phyloP scores from a whole-genome alignment of 2,329 filamentous ascomycete species.

The Fusarium hainanense region DNA sequence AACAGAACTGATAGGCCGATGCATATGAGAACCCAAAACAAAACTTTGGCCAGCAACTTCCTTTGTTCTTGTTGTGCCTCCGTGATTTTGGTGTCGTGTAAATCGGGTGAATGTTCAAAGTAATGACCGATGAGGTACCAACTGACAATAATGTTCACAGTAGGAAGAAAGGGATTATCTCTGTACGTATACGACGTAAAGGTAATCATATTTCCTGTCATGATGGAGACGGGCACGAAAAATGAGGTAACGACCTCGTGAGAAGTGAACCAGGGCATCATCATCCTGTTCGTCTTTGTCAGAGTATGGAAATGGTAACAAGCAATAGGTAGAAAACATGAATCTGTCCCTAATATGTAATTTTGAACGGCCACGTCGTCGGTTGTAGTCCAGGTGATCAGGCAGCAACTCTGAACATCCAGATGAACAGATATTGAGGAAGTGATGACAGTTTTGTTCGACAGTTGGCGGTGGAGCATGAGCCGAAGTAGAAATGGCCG shows the following conservation, averaged over 20 bases:
- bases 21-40: neutral
- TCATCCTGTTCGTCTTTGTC: neutral
- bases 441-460: too few relatives aligned
- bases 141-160: neutral
- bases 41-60: neutral
- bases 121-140: neutral
- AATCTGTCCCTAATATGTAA: too few relatives aligned
- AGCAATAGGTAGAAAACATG: too few relatives aligned
- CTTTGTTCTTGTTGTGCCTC: neutral
- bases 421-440: neutral
- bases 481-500: neutral
- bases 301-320: too few relatives aligned
- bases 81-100: neutral
- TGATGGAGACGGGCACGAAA: neutral
- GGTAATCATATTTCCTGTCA: neutral
- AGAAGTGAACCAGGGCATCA: neutral
- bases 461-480: too few relatives aligned
- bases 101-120: neutral
- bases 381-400: rapidly evolving
- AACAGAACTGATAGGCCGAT: neutral
- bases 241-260: neutral
- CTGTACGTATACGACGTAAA: neutral
- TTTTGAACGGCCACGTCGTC: rapidly evolving
- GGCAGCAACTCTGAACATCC: neutral
- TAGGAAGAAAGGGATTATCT: neutral